Percentiles rank a stretch among this genome's conserved stretches.
phyloP scores from a whole-genome alignment of 441 rosid genomes.

The Brassica hybrid region DNA sequence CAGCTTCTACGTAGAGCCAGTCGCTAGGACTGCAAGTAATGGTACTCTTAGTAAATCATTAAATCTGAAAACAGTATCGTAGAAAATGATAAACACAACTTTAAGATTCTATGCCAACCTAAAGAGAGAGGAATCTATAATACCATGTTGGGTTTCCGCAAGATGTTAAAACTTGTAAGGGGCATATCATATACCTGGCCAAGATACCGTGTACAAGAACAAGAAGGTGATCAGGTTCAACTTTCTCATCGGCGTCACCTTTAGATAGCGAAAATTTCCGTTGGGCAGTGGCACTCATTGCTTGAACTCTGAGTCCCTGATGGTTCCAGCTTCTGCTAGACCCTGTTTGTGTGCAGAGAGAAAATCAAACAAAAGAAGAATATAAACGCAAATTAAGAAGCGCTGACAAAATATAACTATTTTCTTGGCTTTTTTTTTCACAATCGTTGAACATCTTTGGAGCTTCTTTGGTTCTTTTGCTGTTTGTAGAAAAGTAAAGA shows the following conservation, averaged over 20 bases:
- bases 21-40: constrained; percentile 76
- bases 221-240: constrained; percentile 90
- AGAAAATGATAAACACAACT: constrained; percentile 19
- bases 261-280: constrained; percentile 51
- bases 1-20: constrained; percentile 91
- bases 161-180: too few species aligned
- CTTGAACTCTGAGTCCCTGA: constrained; percentile 57
- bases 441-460: too few species aligned
- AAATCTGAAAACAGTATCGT: constrained; percentile 1
- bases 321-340: constrained; percentile 54
- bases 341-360: constrained; percentile 49
- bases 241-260: constrained; percentile 47
- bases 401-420: not conserved
- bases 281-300: constrained; percentile 63
- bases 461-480: too few species aligned
- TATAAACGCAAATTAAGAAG: not conserved
- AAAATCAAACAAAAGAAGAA: constrained; percentile 15
- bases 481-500: too few species aligned
- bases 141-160: not conserved
- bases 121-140: not conserved
- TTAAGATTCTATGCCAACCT: constrained; percentile 8
- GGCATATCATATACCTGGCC: constrained; percentile 59
- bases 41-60: not conserved
- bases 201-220: constrained; percentile 95
- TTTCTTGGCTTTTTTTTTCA: not conserved